A percentile compares a stretch with the other conserved stretches of the same genome.
These are phyloP conservation scores for Eucalyptus leucophloia DNA, from an alignment of 345 rosid genomes.

Conservation along the genomic window DNA sequence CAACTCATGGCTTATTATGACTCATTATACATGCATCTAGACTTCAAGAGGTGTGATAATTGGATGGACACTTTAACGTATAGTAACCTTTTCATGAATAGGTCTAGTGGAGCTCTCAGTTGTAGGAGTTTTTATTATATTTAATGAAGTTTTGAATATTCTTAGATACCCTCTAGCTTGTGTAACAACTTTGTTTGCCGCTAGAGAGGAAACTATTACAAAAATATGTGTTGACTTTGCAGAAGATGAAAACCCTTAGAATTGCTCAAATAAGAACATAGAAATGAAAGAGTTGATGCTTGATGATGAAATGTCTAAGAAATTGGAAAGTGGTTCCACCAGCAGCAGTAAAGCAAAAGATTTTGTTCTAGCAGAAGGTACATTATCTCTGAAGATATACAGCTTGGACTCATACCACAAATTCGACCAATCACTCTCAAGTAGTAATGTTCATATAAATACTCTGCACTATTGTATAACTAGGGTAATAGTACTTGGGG, in stretches of 20 bases:
- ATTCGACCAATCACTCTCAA: too few species aligned
- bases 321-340: conserved; percentile 9
- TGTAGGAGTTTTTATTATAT: conserved; percentile 85
- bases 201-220: conserved; percentile 71
- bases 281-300: not conserved
- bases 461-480: too few species aligned
- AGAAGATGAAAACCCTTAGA: not conserved
- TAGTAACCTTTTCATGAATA: not conserved
- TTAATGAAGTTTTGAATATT: conserved; percentile 82
- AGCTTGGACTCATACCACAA: conserved; percentile 1
- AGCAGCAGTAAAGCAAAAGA: not conserved
- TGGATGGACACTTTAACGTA: not conserved
- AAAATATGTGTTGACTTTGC: conserved; percentile 18
- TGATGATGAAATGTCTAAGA: not conserved
- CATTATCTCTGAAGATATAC: not conserved
- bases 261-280: not conserved
- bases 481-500: too few species aligned
- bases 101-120: conserved; percentile 77
- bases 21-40: not conserved
- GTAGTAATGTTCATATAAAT: not conserved
- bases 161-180: conserved; percentile 75
- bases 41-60: not conserved
- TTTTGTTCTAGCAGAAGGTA: not conserved
- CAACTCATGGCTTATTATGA: not conserved
- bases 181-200: conserved; percentile 81